Conservation (phyloP, 2,329 filamentous ascomycete genomes). For the Alternaria consortialis region DNA sequence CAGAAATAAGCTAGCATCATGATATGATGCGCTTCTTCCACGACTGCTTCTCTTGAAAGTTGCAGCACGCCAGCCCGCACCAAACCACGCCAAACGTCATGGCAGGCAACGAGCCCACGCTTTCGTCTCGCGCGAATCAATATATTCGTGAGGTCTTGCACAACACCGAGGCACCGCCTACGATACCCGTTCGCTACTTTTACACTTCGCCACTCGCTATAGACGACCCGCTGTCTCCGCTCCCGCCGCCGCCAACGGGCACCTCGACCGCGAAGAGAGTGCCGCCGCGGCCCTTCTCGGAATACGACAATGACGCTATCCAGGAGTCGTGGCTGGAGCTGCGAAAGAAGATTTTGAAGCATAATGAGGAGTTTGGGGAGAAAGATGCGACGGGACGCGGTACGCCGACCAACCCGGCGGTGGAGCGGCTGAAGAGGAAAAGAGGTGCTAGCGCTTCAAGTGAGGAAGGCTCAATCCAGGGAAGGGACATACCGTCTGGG, state of each 20-base stretch:
- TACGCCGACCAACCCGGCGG: slow-evolving; percentile 45
- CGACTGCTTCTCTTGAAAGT: slow-evolving; percentile 11
- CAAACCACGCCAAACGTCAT: slow-evolving; percentile 21
- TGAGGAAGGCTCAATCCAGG: slow-evolving; percentile 31
- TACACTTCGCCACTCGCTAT: slow-evolving; percentile 84
- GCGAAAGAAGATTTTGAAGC: slow-evolving; percentile 58
- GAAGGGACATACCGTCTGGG: slow-evolving; percentile 41
- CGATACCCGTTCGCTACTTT: slow-evolving; percentile 69
- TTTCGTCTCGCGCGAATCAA: slow-evolving; percentile 50
- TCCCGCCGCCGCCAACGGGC: slow-evolving; percentile 62
- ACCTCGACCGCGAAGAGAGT: slow-evolving; percentile 60
- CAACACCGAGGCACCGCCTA: slow-evolving; percentile 43
- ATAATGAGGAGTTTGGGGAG: slow-evolving; percentile 50
- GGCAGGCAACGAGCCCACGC: slow-evolving; percentile 30
- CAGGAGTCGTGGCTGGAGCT: slow-evolving; percentile 80
- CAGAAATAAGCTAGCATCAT: slow-evolving; percentile 13
- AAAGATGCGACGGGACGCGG: slow-evolving; percentile 35
- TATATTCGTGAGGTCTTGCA: slow-evolving; percentile 58
- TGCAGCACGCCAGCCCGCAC: slow-evolving; percentile 8
- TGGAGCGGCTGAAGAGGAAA: slow-evolving; percentile 47
- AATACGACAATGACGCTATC: slow-evolving; percentile 79
- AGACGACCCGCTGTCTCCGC: slow-evolving; percentile 84
- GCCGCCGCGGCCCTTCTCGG: slow-evolving; percentile 79
- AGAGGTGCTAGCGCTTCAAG: slow-evolving; percentile 41
- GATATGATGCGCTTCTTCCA: slow-evolving; percentile 23